Evolutionary conservation across 208 protist genomes (phyloP), one percentile per base, ranked within the genome.

Genomic region (Trypanosoma avium): DNA sequence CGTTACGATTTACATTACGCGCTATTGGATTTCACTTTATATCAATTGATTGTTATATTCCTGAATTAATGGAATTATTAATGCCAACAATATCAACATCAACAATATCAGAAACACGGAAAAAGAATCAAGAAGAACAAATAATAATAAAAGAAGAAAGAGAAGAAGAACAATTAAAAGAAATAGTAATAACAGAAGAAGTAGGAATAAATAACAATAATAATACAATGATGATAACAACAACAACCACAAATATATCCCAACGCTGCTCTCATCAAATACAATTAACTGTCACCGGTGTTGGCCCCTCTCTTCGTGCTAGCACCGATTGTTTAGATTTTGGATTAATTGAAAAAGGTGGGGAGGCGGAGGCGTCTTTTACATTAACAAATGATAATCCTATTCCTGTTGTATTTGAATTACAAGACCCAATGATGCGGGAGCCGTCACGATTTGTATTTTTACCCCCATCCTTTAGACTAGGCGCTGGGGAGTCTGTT

Each of bases 381-480:
- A 93, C 86, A 6, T 84, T 96, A 36, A 88, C 85, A 49, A 96
- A 96, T 66, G 78, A 88, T 50, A 96, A 96, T 65, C 78, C 84
- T 3, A 84, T 92, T 61, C 72, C 82, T 22, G 84, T 93, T 4
- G 62, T 83, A 6, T 91, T 90, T 55, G 77, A 90, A 36, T 63
- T 93, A 45, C 77, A 71, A 33, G 87, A 96, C 56, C 84, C 90
- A 26, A 65, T 92, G 63, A 78, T 86, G 81, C 79, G 81, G 33
- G 77, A 93, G 38, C 85, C 84, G 9, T 76, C 77, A 10, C 86
- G 87, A 21, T 96, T 96, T 62, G 86, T 91, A 32, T 96, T 96
- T 64, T 76, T 89, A 35, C 85, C 84, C 12, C 70, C 78, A 21
- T 76, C 79, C 42, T 86, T 86, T 63, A 77, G 80, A 24, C 82